Evolutionary conservation across 495 filamentous ascomycete species (phyloP).

Genomic region (Penicillium crystallinum): DNA sequence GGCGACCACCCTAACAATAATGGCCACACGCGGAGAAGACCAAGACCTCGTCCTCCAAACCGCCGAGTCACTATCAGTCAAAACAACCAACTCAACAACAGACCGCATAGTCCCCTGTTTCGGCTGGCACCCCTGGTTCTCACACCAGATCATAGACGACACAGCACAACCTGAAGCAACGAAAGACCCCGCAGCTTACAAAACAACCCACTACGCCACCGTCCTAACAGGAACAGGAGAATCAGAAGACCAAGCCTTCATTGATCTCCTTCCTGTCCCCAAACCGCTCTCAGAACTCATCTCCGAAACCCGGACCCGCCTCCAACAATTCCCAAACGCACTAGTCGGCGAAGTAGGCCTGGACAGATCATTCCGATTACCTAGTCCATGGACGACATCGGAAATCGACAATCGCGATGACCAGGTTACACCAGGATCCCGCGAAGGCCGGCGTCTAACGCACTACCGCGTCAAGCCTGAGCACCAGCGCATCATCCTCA

Average conservation of each 20-base stretch:
- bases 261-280: slow-evolving; percentile 65
- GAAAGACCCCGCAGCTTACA: slow-evolving; percentile 4
- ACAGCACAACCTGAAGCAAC: slow-evolving; percentile 22
- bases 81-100: slow-evolving; percentile 10
- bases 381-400: slow-evolving; percentile 53
- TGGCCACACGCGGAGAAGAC: slow-evolving; percentile 84
- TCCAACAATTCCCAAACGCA: slow-evolving; percentile 59
- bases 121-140: slow-evolving; percentile 99
- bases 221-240: slow-evolving; percentile 54
- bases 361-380: slow-evolving; percentile 81
- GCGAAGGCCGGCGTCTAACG: slow-evolving; percentile 71
- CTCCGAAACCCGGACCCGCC: slow-evolving; percentile 54
- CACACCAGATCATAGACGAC: slow-evolving; percentile 77
- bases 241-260: slow-evolving; percentile 52
- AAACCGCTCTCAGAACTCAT: slow-evolving; percentile 63
- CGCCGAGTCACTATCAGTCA: slow-evolving; percentile 44
- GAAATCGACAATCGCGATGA: slow-evolving; percentile 49
- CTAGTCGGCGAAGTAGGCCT: slow-evolving; percentile 87
- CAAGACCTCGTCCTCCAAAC: slow-evolving; percentile 75
- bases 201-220: slow-evolving; percentile 63
- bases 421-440: slow-evolving; percentile 68
- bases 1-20: slow-evolving; percentile 70
- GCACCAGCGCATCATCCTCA: slow-evolving; percentile 72
- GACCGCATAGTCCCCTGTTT: slow-evolving; percentile 68
- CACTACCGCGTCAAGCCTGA: slow-evolving; percentile 68